Evolutionary conservation across 345 rosid species (phyloP).

Genomic region (Brassica carinata): DNA sequence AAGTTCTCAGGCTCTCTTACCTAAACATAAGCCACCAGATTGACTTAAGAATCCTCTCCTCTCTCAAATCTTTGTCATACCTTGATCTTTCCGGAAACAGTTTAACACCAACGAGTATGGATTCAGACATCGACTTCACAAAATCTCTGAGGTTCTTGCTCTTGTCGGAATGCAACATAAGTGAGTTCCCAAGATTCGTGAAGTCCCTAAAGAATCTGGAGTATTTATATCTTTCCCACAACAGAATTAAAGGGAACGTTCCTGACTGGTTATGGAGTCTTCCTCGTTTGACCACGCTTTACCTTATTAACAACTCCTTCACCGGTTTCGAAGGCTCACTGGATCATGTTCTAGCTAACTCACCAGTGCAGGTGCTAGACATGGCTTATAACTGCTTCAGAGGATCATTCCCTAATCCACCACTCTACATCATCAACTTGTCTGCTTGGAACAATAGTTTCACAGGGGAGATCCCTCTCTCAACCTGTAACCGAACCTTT

Average conservation of each 20-base stretch:
- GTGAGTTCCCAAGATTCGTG: neutral
- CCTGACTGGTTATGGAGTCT: conserved; percentile 14
- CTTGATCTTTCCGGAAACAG: neutral
- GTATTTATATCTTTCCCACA: neutral
- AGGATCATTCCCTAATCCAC: conserved; percentile 25
- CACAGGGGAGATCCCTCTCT: conserved; percentile 29
- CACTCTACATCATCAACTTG: conserved; percentile 14
- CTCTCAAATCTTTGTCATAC: neutral
- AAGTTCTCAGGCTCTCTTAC: neutral
- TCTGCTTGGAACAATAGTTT: conserved; percentile 39
- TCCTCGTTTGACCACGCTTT: neutral
- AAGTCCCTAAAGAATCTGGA: neutral
- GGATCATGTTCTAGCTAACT: neutral
- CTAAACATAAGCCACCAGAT: neutral
- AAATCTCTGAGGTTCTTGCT: neutral
- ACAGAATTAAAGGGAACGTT: neutral
- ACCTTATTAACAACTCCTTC: neutral
- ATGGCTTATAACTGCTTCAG: neutral
- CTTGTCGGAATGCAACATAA: neutral
- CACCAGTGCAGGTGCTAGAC: conserved; percentile 13
- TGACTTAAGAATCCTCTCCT: neutral
- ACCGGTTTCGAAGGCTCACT: conserved; percentile 1
- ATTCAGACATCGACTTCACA: neutral
- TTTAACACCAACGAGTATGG: neutral
- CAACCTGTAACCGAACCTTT: conserved; percentile 27